phyloP scores from a whole-genome alignment of 306 rosid genomes.

The Dryas alaskensis region DNA sequence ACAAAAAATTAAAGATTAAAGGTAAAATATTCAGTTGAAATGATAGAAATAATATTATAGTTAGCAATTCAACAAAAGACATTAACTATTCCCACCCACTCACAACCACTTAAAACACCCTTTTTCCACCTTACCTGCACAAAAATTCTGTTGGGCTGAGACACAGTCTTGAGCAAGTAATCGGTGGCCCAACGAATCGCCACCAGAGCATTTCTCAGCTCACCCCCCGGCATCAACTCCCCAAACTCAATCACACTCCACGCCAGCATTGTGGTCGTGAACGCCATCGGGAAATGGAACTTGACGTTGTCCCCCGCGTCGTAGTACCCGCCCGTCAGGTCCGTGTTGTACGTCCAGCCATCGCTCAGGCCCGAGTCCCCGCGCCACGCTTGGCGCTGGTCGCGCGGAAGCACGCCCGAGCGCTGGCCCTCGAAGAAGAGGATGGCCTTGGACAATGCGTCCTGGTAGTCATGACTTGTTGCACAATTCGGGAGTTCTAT shows the following conservation, averaged over 20 bases:
- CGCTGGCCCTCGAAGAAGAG: constrained; percentile 88
- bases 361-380: constrained; percentile 67
- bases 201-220: constrained; percentile 51
- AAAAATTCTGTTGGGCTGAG: constrained; percentile 81
- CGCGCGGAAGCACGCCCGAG: constrained; percentile 67
- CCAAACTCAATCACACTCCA: constrained; percentile 97
- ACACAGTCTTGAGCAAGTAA: constrained; percentile 73
- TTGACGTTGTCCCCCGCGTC: constrained; percentile 95
- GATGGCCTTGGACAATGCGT: constrained; percentile 76
- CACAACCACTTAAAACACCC: not conserved
- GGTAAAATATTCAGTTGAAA: too few relatives aligned
- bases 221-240: constrained; percentile 64
- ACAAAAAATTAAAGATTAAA: too few relatives aligned
- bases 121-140: constrained; percentile 51
- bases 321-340: constrained; percentile 89
- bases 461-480: constrained; percentile 48
- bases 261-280: constrained; percentile 84
- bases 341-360: constrained; percentile 63
- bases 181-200: constrained; percentile 90
- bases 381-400: constrained; percentile 66
- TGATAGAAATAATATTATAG: too few relatives aligned
- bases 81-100: constrained; percentile 7
- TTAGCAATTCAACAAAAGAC: not conserved
- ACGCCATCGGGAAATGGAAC: constrained; percentile 92
- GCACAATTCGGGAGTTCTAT: not conserved